Percentiles rank a stretch among this genome's conserved stretches.
Evolutionary conservation across 106 monocot genomes (phyloP).

Genomic region (Dioscorea dumetorum): DNA sequence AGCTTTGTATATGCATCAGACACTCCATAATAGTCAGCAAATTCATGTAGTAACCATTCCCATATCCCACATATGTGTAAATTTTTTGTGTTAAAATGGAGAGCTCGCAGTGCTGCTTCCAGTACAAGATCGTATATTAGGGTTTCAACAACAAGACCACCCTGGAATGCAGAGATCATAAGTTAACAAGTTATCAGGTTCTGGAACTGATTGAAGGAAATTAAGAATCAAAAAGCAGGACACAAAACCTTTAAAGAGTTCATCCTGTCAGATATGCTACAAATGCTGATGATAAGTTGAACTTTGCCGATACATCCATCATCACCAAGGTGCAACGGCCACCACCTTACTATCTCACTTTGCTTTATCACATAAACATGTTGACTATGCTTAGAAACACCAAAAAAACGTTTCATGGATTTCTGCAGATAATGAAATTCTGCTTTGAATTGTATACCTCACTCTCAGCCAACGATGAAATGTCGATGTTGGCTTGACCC

Average conservation of each 20-base stretch:
- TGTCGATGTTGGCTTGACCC: conserved; percentile 52
- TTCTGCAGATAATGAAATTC: no score
- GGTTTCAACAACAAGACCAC: conserved; percentile 80
- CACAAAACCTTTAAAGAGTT: conserved; percentile 49
- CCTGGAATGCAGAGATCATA: conserved; percentile 23
- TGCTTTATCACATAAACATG: conserved; percentile 10
- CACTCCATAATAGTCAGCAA: conserved; percentile 85
- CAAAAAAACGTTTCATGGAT: no score
- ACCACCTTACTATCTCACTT: conserved; percentile 64
- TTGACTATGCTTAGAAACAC: no score
- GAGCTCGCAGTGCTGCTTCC: conserved; percentile 84
- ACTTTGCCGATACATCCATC: conserved; percentile 72
- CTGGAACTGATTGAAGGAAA: background rate
- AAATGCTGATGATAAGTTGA: conserved; percentile 52
- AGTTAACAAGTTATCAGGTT: background rate
- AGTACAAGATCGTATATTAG: conserved; percentile 76
- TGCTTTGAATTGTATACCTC: conserved; percentile 33
- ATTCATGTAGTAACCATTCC: conserved; percentile 86
- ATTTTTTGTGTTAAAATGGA: conserved; percentile 58
- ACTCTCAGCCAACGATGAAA: conserved; percentile 55
- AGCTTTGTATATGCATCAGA: conserved; percentile 84
- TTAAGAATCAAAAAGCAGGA: background rate
- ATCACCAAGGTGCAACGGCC: conserved; percentile 58
- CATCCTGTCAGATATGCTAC: conserved; percentile 34
- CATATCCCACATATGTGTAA: conserved; percentile 61